A percentile compares a stretch with the other conserved stretches of the same genome.
phyloP scores from a whole-genome alignment of 331 rosid species.

The Pyrus hybrid region DNA sequence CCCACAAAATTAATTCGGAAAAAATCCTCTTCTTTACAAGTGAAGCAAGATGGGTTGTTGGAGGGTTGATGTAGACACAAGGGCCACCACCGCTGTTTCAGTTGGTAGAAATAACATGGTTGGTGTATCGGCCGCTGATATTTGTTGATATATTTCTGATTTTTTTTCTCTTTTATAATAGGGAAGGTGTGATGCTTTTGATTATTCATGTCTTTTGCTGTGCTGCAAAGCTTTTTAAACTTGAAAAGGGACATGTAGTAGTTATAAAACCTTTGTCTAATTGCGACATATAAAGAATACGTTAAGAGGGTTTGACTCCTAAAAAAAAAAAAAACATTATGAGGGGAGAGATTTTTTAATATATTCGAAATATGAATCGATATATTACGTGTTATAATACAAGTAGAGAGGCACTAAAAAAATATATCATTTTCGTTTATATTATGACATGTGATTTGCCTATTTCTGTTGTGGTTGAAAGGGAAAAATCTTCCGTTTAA shows the following conservation, averaged over 20 bases:
- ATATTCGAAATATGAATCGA: no score
- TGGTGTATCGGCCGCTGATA: background rate
- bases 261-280: background rate
- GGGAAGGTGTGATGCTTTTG: background rate
- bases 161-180: background rate
- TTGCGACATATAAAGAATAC: background rate
- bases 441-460: background rate
- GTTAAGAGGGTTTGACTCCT: no score
- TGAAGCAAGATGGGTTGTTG: background rate
- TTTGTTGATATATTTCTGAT: background rate
- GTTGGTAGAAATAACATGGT: slow-evolving; percentile 5
- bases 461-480: background rate
- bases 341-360: background rate
- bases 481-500: background rate
- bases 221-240: no score
- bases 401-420: no score
- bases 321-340: no score
- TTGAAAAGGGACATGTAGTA: background rate
- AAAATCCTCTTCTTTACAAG: background rate
- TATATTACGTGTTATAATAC: no score
- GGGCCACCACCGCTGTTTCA: background rate
- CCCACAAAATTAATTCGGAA: no score
- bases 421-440: no score
- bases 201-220: background rate
- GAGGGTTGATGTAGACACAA: background rate